A percentile compares a stretch with the other conserved stretches of the same genome.
These are phyloP conservation scores for Phoenix dactylifera DNA, from an alignment of 176 grass and related monocot genomes.

Conservation along the genomic window DNA sequence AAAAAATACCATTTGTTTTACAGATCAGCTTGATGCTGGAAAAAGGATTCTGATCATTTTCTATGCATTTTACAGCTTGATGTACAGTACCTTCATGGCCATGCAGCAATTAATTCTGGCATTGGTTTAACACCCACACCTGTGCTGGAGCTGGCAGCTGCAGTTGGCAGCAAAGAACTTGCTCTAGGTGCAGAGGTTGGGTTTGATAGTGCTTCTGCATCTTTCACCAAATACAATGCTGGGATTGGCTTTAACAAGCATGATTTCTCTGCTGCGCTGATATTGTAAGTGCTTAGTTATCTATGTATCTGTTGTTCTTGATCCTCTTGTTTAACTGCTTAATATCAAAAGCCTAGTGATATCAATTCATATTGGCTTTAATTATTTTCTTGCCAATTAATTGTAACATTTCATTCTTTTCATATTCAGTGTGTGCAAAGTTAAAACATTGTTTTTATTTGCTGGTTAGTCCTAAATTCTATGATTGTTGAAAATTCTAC, in stretches of 20 bases:
- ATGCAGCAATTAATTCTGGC: constrained; percentile 48
- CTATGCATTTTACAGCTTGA: constrained; percentile 48
- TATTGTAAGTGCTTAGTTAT: constrained; percentile 44
- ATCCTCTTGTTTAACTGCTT: background rate
- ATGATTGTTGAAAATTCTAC: too few species aligned
- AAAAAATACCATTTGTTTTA: too few species aligned
- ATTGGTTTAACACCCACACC: constrained; percentile 66
- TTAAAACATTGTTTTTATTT: too few species aligned
- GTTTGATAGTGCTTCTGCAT: constrained; percentile 82
- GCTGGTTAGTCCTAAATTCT: too few species aligned
- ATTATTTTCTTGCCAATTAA: too few species aligned
- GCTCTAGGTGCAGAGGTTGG: constrained; percentile 66
- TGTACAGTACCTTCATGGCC: constrained; percentile 68
- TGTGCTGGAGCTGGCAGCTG: constrained; percentile 59
- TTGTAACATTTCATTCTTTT: too few species aligned
- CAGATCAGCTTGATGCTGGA: too few species aligned
- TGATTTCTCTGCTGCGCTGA: constrained; percentile 56
- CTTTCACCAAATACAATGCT: constrained; percentile 84
- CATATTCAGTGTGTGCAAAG: too few species aligned
- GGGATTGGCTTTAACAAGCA: constrained; percentile 63
- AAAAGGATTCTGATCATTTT: background rate
- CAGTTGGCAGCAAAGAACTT: constrained; percentile 49
- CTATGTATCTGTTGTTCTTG: background rate
- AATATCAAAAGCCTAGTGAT: too few species aligned
- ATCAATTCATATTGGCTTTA: too few species aligned